These are phyloP conservation scores for Diplotaxis tenuifolia DNA, from an alignment of 345 rosid genomes.

Conservation along the genomic window DNA sequence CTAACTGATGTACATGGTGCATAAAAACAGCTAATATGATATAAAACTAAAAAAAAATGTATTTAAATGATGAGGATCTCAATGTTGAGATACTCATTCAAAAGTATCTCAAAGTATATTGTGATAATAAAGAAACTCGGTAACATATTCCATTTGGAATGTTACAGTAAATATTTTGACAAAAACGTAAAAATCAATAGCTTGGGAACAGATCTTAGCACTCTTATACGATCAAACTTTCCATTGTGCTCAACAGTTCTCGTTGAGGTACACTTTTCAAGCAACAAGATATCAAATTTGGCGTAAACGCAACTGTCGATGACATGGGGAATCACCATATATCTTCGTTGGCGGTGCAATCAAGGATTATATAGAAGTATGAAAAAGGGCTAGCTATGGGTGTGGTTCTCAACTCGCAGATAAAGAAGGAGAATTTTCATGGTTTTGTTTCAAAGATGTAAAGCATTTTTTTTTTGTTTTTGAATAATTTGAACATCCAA, in stretches of 20 bases:
- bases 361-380: not conserved
- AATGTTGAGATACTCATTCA: too few species aligned
- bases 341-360: not conserved
- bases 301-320: not conserved
- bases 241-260: not conserved
- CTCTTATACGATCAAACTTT: too few species aligned
- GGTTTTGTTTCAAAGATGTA: too few species aligned
- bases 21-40: too few species aligned
- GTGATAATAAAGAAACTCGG: conserved; percentile 26
- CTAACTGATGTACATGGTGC: too few species aligned
- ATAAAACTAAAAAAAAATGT: too few species aligned
- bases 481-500: too few species aligned
- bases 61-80: too few species aligned
- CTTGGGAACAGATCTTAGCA: too few species aligned
- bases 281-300: not conserved
- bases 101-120: too few species aligned
- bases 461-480: too few species aligned
- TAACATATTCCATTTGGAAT: conserved; percentile 1
- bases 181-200: not conserved
- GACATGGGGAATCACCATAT: not conserved
- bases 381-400: not conserved
- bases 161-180: not conserved
- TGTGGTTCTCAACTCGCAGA: not conserved
- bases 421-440: not conserved
- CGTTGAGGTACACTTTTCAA: not conserved